phyloP scores from a whole-genome alignment of 345 rosid species.

The Aurinia saxatilis region DNA sequence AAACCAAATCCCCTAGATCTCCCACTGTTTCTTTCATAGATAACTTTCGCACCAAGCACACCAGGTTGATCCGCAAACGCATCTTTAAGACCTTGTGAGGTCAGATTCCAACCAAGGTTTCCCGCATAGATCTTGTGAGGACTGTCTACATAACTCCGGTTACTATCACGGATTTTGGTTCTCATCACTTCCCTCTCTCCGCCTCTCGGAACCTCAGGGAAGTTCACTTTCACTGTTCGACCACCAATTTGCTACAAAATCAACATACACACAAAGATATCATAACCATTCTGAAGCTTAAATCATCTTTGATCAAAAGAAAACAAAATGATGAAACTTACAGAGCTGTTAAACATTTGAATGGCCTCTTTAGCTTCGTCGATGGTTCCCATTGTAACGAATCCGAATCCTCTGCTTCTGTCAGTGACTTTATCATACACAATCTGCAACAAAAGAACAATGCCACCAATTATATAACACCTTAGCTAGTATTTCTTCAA shows the following conservation, averaged over 20 bases:
- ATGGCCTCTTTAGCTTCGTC: conserved; percentile 89
- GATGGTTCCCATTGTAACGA: conserved; percentile 66
- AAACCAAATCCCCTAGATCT: conserved; percentile 90
- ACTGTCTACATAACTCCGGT: conserved; percentile 57
- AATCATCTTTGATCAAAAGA: not conserved
- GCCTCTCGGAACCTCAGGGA: conserved; percentile 93
- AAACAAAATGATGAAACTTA: conserved; percentile 32
- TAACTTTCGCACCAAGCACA: conserved; percentile 69
- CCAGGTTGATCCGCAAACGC: conserved; percentile 73
- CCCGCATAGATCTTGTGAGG: conserved; percentile 91
- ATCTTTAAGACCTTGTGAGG: conserved; percentile 63
- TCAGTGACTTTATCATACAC: conserved; percentile 75
- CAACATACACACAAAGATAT: not conserved
- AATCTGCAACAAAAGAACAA: conserved; percentile 34
- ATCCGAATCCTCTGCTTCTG: conserved; percentile 96
- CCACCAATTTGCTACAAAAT: conserved; percentile 76
- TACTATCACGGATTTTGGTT: conserved; percentile 41
- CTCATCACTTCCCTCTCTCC: conserved; percentile 80
- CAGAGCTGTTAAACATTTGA: conserved; percentile 68
- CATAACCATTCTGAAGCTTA: not conserved
- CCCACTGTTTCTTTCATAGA: conserved; percentile 62
- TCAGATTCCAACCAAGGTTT: conserved; percentile 77
- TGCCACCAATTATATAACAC: too few species aligned
- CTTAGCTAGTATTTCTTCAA: too few species aligned
- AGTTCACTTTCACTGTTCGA: conserved; percentile 75